Evolutionary conservation across 495 filamentous ascomycete genomes (phyloP), one percentile per base, ranked within the genome.

Genomic region (Penicillium paxilli): DNA sequence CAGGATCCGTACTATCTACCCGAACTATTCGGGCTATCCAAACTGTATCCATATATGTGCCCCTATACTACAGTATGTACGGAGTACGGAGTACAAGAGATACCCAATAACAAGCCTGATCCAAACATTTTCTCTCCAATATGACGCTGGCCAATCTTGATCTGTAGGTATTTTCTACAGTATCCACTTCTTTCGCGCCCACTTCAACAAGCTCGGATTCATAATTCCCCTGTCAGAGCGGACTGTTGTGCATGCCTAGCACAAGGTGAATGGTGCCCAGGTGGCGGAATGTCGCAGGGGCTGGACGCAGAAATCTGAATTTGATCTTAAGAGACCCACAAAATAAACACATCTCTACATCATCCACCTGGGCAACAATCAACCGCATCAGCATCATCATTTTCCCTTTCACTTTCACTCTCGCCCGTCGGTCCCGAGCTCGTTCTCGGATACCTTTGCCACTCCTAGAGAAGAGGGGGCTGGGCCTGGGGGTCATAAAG

Each of bases 331-430:
- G 32, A 8, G 52, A 55, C 50, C 53, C 50, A 61, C 54, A 52
- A 46, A 60, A 60, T 60, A 52, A 56, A 52, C 49, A 52, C 37
- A 44, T 28, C 35, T 49, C 47, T 46, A 54, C 40, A 56, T 56
- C 53, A 56, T 56, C 20, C 10, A n/a, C n/a, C n/a, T n/a, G n/a
- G n/a, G n/a, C n/a, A 41, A 32, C 26, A 33, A 48, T 48, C 44
- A 50, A 40, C 30, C 35, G 16, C 47, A 53, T 58, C 55, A 54
- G 24, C 40, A 54, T 46, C 49, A 17, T 25, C 12, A n/a, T n/a
- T n/a, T n/a, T n/a, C n/a, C n/a, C n/a, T n/a, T n/a, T n/a, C n/a
- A n/a, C n/a, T n/a, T n/a, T n/a, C n/a, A n/a, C n/a, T n/a, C n/a
- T n/a, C n/a, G n/a, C n/a, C n/a, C n/a, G n/a, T n/a, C n/a, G n/a